Base-by-base conservation (phyloP, 352 stramenopile genomes). In the Phytophthora pluvialis region DNA sequence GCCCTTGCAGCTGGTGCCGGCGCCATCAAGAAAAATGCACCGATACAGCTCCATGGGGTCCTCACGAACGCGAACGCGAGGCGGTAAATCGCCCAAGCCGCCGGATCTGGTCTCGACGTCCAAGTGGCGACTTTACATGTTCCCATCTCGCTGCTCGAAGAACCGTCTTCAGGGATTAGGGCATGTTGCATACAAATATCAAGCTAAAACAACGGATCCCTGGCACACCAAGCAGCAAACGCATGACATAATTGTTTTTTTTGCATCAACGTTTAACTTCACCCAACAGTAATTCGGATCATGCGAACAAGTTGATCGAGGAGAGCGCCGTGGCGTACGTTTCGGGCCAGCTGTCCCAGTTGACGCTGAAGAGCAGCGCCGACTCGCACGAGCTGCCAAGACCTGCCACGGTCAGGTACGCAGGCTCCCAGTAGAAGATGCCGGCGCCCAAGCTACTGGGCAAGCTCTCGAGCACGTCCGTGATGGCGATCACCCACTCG, bases 351-450 rank as follows among this genome's bases (percentile, higher is more conserved):
- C 63, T 63, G 47, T 51, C 36, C 63, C 63, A 67, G 21, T 76
- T 60, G 38, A 76, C 68, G 25, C 45, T 67, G 53, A 73, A 73
- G 29, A 76, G 68, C 15, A 76, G 18, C 1, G 68, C 64, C 13
- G 68, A 76, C 32, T 69, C 49, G 29, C 68, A 76, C 10, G 63
- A 65, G 33, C 68, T 73, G 8, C 64, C 64, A 3, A 77, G 65
- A 7, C 64, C 26, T 4, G 64, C 50, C n/a, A 60, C 42, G 1
- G 39, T 54, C 18, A 77, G 40, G 8, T 71, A 77, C 5, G 46
- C 69, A 33, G 64, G 70, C 35, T 77, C 70, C 60, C 70, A 77
- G 55, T 74, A 77, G 60, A 72, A 77, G 15, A 77, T 60, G 0
- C 64, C 70, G 0, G 70, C 64, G 12, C 60, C 70, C 4, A 77